Evolutionary conservation across 164 flowering plant species (phyloP), one percentile per base, ranked within the genome.

Genomic region (Warburgia ugandensis): DNA sequence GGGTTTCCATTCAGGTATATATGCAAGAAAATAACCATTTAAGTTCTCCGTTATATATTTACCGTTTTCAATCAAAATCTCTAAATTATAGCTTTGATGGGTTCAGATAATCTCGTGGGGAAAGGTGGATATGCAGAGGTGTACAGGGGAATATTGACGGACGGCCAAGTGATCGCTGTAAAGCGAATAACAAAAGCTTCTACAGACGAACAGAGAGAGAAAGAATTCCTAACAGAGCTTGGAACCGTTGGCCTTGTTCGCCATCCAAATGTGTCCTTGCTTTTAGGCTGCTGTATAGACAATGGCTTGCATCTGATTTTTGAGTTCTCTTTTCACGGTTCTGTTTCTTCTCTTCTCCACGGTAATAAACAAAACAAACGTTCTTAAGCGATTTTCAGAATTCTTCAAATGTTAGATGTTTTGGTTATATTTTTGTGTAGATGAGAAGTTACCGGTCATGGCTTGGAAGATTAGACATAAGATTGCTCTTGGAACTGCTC

Each of bases 121-220:
- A 81, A 66, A 76, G 96, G 96, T 58, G 96, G 98, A 38, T 83
- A 75, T 71, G 95, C 96, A 53, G 95, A 87, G 78, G 96, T 91
- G 2, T 91, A 87, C 68, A 91, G 53, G 58, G 98, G 98, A 48
- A 62, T 70, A 10, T 50, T 83, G 38, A 56, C 52, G 50, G 62
- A 72, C 59, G 95, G 96, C 2, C 78, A 74, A n/a, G 72, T 72
- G 45, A 76, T 88, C 52, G 98, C 96, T 0, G 94, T 92, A 25
- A 92, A 92, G 54, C 71, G 84, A 64, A 58, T 92, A 12, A 65
- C 81, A 33, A 81, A 60, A 65, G 62, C 70, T 27, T 33, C 73
- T 3, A 69, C 58, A 17, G 90, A 87, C 51, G 96, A 87, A 55
- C 73, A 80, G 57, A 85, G 72, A 62, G 96, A 81, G 69, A 83